Percentiles rank a stretch among this genome's conserved stretches.
Conservation (phyloP, 106 monocot genomes). For the Phalaenopsis aphrodite region DNA sequence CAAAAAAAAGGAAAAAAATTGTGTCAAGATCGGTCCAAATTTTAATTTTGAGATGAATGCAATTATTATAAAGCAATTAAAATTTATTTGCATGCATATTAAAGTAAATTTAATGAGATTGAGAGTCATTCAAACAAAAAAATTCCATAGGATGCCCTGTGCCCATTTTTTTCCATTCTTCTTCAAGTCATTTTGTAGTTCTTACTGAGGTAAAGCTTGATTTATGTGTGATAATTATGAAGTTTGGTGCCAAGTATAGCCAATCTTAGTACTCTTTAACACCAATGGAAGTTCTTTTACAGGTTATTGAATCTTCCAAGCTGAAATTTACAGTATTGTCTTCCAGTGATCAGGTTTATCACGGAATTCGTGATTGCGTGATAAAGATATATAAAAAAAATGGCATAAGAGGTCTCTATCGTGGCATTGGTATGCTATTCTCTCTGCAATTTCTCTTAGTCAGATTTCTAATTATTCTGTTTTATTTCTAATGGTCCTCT, state of each 20-base stretch:
- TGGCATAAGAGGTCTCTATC: conserved; percentile 84
- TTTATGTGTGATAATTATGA: not conserved
- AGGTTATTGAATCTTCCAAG: conserved; percentile 60
- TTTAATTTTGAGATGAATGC: too few relatives aligned
- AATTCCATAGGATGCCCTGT: too few relatives aligned
- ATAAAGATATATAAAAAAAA: conserved; percentile 56
- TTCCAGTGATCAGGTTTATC: conserved; percentile 46
- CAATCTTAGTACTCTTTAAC: not conserved
- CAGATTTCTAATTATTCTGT: not conserved
- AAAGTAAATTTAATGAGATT: not conserved
- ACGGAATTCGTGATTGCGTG: conserved; percentile 80
- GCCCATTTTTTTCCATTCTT: too few relatives aligned
- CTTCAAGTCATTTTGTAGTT: not conserved
- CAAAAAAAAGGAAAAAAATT: too few relatives aligned
- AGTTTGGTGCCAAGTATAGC: not conserved
- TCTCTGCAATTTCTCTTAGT: not conserved
- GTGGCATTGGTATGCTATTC: conserved; percentile 60
- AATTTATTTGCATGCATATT: too few relatives aligned
- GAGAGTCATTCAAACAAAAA: not conserved
- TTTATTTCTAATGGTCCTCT: not conserved
- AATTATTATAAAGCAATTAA: too few relatives aligned
- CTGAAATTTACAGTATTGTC: conserved; percentile 19
- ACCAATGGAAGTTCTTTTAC: not conserved
- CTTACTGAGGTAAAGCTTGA: not conserved
- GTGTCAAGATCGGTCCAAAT: too few relatives aligned